These are phyloP conservation scores for Aspergillus sp. DNA, from an alignment of 2,329 filamentous ascomycete species.

Conservation along the genomic window DNA sequence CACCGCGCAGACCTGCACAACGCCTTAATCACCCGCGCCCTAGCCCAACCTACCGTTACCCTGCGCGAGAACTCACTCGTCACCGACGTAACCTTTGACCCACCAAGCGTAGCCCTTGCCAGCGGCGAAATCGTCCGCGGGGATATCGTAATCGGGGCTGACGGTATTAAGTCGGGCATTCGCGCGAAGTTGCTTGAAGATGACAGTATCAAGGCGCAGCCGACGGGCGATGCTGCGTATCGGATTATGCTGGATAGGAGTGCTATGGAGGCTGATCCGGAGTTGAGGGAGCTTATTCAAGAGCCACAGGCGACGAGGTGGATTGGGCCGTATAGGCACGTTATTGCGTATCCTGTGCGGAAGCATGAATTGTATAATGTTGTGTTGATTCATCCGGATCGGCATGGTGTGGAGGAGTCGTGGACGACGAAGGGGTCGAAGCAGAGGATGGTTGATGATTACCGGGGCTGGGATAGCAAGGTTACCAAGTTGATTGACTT, in stretches of 20 bases:
- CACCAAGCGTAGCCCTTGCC: constrained; percentile 21
- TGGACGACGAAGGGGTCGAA: constrained; percentile 61
- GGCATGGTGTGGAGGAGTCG: constrained; percentile 54
- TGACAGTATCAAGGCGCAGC: constrained; percentile 16
- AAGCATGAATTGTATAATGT: constrained; percentile 61
- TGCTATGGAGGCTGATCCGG: constrained; percentile 60
- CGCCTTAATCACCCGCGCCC: constrained; percentile 21
- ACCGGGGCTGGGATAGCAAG: constrained; percentile 54
- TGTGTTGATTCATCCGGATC: constrained; percentile 56
- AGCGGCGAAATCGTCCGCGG: constrained; percentile 24
- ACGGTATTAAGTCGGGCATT: constrained; percentile 48
- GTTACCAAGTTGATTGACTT: constrained; percentile 54
- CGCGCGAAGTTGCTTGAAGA: constrained; percentile 35
- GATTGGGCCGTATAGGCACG: constrained; percentile 69
- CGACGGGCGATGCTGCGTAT: constrained; percentile 68
- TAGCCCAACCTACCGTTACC: constrained; percentile 24
- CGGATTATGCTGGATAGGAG: constrained; percentile 67
- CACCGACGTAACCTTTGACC: constrained; percentile 17
- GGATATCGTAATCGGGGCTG: constrained; percentile 48
- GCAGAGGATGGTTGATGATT: constrained; percentile 55
- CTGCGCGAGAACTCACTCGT: constrained; percentile 24
- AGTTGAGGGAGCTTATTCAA: constrained; percentile 61
- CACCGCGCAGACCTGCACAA: constrained; percentile 33
- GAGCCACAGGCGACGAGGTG: constrained; percentile 63
- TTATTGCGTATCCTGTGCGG: constrained; percentile 70